Evolutionary conservation across 805 yeast species (phyloP), one percentile per base, ranked within the genome.

Genomic region (Teunomyces atbi): DNA sequence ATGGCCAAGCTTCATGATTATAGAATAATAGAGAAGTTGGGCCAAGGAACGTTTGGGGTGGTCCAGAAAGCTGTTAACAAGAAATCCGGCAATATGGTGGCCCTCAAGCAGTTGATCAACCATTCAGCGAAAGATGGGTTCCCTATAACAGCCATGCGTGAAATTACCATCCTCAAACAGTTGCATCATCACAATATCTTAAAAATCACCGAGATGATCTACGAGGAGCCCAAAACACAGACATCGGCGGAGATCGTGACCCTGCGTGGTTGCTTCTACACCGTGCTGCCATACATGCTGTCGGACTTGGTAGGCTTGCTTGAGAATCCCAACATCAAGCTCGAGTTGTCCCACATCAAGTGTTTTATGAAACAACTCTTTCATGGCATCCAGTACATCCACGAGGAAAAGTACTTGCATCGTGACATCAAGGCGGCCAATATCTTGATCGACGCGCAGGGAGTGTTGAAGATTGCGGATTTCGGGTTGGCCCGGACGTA

Each of bases 391-490:
- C 81, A 86, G 49, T 94, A 84, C 59, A 79, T 94, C 26, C 99
- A 94, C 60, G 65, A 69, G 8, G 68, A 73, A 32, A 65, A 69
- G 21, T 80, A 71, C 53, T 69, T 79, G 48, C 99, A 94, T 64
- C 77, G 99, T 47, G 99, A 94, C 60, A 88, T 94, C 48, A 94
- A 94, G 65, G 90, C 98, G 0, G 96, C 99, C n/a, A 94, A 94
- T 58, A 86, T 94, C 28, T 75, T 94, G 32, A 76, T 94, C 6
- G 91, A 86, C 57, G 78, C 74, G 44, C 69, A 74, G 43, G 99
- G 99, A 0, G 69, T 81, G 6, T 73, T 95, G 32, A 92, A 92
- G 59, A 81, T 94, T 40, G 99, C 97, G 2, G 99, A 94, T 68
- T 95, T 94, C 64, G 99, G 99, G 1, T 72, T 94, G 30, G 98